phyloP scores from a whole-genome alignment of 305 asterid genomes.

The Coffea humblotiana region DNA sequence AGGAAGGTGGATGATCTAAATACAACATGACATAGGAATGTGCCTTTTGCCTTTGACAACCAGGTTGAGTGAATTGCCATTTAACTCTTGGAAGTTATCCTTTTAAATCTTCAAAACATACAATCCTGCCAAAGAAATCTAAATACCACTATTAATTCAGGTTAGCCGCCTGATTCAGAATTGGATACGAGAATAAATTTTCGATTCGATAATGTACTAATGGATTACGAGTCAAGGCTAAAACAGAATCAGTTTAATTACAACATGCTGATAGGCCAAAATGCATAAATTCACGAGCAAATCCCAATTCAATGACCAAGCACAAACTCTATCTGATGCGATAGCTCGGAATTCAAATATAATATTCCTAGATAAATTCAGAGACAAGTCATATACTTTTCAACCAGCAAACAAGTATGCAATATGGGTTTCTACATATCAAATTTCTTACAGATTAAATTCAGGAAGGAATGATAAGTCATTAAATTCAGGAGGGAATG shows the following conservation, averaged over 20 bases:
- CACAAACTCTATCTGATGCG: background rate
- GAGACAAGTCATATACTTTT: background rate
- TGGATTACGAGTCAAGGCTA: background rate
- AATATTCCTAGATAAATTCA: background rate
- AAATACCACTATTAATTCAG: background rate
- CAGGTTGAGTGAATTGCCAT: background rate
- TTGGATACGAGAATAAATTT: background rate
- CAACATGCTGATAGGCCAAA: background rate
- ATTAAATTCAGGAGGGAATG: no score
- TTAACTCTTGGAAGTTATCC: background rate
- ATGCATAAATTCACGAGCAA: background rate
- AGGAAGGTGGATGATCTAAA: background rate
- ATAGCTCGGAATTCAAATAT: background rate
- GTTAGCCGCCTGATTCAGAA: background rate
- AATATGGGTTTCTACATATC: background rate
- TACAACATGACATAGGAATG: background rate
- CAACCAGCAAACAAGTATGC: background rate
- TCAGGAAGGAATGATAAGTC: slow-evolving; percentile 20
- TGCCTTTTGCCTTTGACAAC: background rate
- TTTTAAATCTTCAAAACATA: background rate
- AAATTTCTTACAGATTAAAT: background rate
- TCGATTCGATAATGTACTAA: background rate
- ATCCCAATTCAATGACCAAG: background rate
- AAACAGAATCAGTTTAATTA: background rate
- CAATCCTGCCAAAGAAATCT: background rate